A percentile compares a stretch with the other conserved stretches of the same genome.
Evolutionary conservation across 2,329 filamentous ascomycete genomes (phyloP).

Genomic region (Diaporthe humulicola): DNA sequence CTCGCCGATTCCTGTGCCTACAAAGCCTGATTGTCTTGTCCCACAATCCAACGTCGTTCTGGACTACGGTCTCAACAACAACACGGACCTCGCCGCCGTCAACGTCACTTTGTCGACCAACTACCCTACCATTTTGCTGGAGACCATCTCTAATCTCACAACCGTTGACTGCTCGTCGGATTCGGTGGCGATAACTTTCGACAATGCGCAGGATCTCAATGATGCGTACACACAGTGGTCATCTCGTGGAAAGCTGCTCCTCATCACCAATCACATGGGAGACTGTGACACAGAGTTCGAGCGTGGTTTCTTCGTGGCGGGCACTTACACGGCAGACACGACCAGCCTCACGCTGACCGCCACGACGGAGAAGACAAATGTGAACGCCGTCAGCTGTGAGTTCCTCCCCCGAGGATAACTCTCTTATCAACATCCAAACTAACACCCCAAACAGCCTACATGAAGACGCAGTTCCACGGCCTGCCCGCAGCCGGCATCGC

Average conservation of each 20-base stretch:
- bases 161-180: conserved; percentile 29
- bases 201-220: conserved; percentile 15
- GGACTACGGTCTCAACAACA: conserved; percentile 29
- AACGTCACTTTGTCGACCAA: conserved; percentile 27
- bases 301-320: conserved; percentile 36
- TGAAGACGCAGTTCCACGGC: conserved; percentile 34
- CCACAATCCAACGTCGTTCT: conserved; percentile 27
- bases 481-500: conserved; percentile 29
- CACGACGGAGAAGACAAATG: conserved; percentile 22
- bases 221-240: conserved; percentile 33
- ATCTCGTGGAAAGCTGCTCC: conserved; percentile 18
- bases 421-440: neutral
- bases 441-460: conserved; percentile 23
- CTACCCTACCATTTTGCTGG: conserved; percentile 27
- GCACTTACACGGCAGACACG: neutral
- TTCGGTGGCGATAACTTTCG: conserved; percentile 29
- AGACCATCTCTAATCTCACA: conserved; percentile 26
- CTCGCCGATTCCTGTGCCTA: conserved; percentile 18
- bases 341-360: conserved; percentile 24
- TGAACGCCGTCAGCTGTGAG: conserved; percentile 21
- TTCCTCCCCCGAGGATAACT: neutral
- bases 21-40: neutral
- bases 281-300: conserved; percentile 35
- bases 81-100: conserved; percentile 15
- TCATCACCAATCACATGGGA: conserved; percentile 36